Percentiles rank a stretch among this genome's conserved stretches.
Conservation (phyloP, 1,139 yeast species). For the Yamadazyma aaseri region DNA sequence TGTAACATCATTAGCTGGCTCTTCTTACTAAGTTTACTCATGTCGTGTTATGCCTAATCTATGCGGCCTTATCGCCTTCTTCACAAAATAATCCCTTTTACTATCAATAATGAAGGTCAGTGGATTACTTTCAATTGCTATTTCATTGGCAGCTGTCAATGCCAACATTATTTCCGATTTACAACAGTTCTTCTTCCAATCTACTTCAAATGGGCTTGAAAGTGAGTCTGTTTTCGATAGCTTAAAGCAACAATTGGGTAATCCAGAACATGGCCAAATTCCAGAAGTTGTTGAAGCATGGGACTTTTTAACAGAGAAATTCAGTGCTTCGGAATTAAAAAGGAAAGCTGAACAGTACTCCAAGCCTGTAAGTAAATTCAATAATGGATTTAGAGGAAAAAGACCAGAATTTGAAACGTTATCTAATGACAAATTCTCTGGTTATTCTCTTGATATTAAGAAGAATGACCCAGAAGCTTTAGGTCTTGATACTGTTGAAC, state of each 20-base stretch:
- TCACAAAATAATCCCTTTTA: too few species aligned
- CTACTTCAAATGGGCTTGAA: not conserved
- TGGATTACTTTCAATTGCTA: constrained; percentile 5
- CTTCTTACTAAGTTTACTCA: too few species aligned
- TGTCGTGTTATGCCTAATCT: not conserved
- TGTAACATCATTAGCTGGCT: too few species aligned
- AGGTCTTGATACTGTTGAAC: constrained; percentile 57
- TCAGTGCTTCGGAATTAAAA: constrained; percentile 18
- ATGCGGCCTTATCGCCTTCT: too few species aligned
- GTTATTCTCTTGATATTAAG: constrained; percentile 41
- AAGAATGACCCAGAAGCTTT: constrained; percentile 40
- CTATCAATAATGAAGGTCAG: constrained; percentile 9
- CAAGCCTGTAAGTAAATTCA: constrained; percentile 11
- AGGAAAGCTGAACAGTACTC: constrained; percentile 21
- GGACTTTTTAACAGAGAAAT: constrained; percentile 22
- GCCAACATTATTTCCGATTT: constrained; percentile 7
- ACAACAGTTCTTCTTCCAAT: constrained; percentile 6
- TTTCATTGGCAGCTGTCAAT: constrained; percentile 3
- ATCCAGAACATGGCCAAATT: constrained; percentile 10
- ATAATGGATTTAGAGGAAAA: constrained; percentile 7
- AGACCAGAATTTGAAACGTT: constrained; percentile 21
- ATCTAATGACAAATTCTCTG: constrained; percentile 25
- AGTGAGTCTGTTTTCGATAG: constrained; percentile 7
- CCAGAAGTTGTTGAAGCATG: constrained; percentile 21
- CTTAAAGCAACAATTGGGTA: constrained; percentile 8